Conservation (phyloP, 257 asterid genomes). For the Primulina huaijiensis region DNA sequence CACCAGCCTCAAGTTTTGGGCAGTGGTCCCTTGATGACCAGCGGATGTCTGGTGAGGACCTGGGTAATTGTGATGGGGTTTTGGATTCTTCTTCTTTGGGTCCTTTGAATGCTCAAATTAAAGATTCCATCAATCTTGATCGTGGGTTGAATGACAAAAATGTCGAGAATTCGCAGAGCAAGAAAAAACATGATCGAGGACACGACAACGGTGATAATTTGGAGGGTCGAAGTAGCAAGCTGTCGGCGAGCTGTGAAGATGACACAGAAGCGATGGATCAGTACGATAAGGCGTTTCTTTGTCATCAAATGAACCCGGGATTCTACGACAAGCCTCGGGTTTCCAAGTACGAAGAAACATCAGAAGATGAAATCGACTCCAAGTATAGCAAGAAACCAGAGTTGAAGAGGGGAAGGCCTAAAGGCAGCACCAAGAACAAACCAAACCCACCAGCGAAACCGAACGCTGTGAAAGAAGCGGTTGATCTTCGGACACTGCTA, state of each 20-base stretch:
- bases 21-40: not conserved
- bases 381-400: conserved; percentile 32
- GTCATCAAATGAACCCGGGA: conserved; percentile 49
- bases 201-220: not conserved
- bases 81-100: conserved; percentile 2
- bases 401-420: conserved; percentile 45
- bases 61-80: conserved; percentile 19
- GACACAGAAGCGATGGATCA: conserved; percentile 33
- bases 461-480: conserved; percentile 24
- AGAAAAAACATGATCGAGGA: conserved; percentile 24
- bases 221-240: conserved; percentile 39
- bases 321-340: conserved; percentile 38
- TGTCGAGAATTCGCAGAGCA: conserved; percentile 1
- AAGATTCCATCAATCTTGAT: not conserved
- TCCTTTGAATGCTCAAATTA: not conserved
- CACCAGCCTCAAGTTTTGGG: conserved; percentile 20
- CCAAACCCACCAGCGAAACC: not conserved
- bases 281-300: conserved; percentile 57
- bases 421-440: conserved; percentile 37
- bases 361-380: conserved; percentile 31
- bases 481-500: conserved; percentile 41
- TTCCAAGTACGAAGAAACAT: not conserved
- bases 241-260: conserved; percentile 29
- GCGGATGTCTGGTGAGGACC: not conserved
- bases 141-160: not conserved